Conservation (phyloP, 208 protist genomes). For the Leishmania major region DNA sequence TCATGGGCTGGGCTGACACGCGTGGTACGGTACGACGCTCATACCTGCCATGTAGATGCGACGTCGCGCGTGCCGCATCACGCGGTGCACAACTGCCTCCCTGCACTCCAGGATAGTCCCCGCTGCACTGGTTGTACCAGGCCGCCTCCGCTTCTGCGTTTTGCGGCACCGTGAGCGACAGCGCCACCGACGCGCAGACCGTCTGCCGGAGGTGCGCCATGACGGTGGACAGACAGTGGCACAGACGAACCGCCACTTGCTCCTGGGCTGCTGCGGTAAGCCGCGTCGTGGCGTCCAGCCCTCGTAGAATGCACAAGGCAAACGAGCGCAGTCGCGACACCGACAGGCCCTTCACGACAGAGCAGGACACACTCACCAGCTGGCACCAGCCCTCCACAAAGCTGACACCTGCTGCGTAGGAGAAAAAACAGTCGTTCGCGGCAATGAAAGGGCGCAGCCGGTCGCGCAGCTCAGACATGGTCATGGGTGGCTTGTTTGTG, state of each 20-base stretch:
- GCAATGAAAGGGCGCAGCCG: slow-evolving; percentile 61
- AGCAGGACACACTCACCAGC: slow-evolving; percentile 52
- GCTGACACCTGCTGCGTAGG: slow-evolving; percentile 65
- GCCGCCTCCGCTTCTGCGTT: neutral
- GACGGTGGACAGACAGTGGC: slow-evolving; percentile 66
- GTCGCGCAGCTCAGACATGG: slow-evolving; percentile 42
- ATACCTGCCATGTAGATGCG: neutral
- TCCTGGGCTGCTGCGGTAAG: slow-evolving; percentile 83
- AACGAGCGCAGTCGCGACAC: slow-evolving; percentile 50
- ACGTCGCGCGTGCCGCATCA: neutral
- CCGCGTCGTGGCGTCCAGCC: slow-evolving; percentile 47
- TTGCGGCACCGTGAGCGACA: neutral
- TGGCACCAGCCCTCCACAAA: slow-evolving; percentile 85
- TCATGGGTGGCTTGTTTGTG: slow-evolving; percentile 40
- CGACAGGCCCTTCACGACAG: slow-evolving; percentile 43
- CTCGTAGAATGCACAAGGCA: slow-evolving; percentile 45
- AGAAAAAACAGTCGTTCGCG: slow-evolving; percentile 78
- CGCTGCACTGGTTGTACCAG: neutral
- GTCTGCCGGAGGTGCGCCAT: slow-evolving; percentile 49
- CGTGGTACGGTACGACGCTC: neutral
- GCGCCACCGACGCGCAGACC: slow-evolving; percentile 9
- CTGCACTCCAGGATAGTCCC: slow-evolving; percentile 1
- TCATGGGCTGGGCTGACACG: neutral
- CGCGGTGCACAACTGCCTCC: neutral
- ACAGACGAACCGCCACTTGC: slow-evolving; percentile 61